Percentiles rank a stretch among this genome's conserved stretches.
phyloP scores from a whole-genome alignment of 208 protist species.

The Trypanosoma vivax region DNA sequence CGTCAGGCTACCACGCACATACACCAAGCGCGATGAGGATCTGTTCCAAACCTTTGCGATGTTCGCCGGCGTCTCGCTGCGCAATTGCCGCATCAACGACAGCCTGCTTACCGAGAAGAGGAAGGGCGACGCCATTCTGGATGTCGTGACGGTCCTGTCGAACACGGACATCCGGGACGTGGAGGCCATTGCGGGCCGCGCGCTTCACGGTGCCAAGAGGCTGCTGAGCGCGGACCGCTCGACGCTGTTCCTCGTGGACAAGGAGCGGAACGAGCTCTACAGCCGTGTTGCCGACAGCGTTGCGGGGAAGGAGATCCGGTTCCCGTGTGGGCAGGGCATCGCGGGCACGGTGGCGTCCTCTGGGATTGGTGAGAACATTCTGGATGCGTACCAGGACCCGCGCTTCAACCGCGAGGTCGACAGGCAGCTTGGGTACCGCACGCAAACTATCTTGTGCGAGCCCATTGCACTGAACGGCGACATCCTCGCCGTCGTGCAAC shows the following conservation, averaged over 20 bases:
- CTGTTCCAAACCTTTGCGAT: conserved; percentile 64
- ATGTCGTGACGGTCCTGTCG: conserved; percentile 62
- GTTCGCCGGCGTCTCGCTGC: conserved; percentile 62
- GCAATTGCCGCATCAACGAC: conserved; percentile 68
- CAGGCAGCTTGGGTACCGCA: conserved; percentile 71
- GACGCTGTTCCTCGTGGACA: conserved; percentile 72
- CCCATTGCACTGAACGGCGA: conserved; percentile 66
- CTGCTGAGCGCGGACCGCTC: conserved; percentile 64
- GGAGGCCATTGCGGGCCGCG: conserved; percentile 56
- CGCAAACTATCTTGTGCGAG: conserved; percentile 71
- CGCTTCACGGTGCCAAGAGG: conserved; percentile 65
- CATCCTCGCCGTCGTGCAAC: conserved; percentile 74
- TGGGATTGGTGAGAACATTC: conserved; percentile 60
- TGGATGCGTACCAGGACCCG: conserved; percentile 63
- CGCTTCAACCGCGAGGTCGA: conserved; percentile 77
- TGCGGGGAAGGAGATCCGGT: conserved; percentile 60
- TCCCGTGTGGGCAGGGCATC: conserved; percentile 68
- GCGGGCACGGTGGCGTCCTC: conserved; percentile 62
- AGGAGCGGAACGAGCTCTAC: conserved; percentile 81
- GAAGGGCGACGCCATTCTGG: conserved; percentile 63
- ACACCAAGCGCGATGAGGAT: conserved; percentile 56
- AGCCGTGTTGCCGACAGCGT: conserved; percentile 62
- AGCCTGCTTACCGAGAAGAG: conserved; percentile 54
- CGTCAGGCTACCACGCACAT: conserved; percentile 35
- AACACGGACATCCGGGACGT: conserved; percentile 75